Evolutionary conservation across 805 yeast species (phyloP).

Genomic region (Candida boleticola): DNA sequence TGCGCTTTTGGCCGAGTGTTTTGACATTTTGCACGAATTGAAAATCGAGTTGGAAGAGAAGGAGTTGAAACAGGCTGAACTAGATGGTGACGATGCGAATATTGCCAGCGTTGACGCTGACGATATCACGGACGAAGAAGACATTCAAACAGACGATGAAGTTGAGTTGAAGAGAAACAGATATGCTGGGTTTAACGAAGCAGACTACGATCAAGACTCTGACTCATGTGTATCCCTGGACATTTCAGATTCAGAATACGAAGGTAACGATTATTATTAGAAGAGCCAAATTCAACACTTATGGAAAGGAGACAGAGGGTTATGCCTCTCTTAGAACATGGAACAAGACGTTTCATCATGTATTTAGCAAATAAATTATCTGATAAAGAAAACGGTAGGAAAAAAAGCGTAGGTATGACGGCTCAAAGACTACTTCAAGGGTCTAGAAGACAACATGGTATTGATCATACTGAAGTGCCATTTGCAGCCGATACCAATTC

Average conservation of each 20-base stretch:
- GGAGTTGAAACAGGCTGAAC: constrained; percentile 25
- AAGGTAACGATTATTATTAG: constrained; percentile 42
- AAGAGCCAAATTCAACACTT: background rate
- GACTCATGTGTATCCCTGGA: constrained; percentile 28
- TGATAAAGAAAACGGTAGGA: background rate
- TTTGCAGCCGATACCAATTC: too few species aligned
- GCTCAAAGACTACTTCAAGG: too few species aligned
- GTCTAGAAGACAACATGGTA: too few species aligned
- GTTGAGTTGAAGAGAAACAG: constrained; percentile 43
- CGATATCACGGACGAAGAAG: constrained; percentile 27
- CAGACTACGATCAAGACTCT: constrained; percentile 42
- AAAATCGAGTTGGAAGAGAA: constrained; percentile 78
- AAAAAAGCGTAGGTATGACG: too few species aligned
- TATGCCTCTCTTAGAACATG: too few species aligned
- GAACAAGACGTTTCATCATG: too few species aligned
- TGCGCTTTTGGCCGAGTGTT: constrained; percentile 89
- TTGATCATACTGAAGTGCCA: too few species aligned
- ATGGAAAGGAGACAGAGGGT: too few species aligned
- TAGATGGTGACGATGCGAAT: constrained; percentile 13
- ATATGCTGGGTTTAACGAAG: constrained; percentile 43
- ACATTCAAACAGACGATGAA: constrained; percentile 40
- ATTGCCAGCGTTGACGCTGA: constrained; percentile 10
- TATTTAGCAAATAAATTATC: background rate
- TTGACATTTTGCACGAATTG: constrained; percentile 88
- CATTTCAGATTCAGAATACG: constrained; percentile 32